These are phyloP conservation scores for Primulina huaijiensis DNA, from an alignment of 257 asterid genomes.

Conservation along the genomic window DNA sequence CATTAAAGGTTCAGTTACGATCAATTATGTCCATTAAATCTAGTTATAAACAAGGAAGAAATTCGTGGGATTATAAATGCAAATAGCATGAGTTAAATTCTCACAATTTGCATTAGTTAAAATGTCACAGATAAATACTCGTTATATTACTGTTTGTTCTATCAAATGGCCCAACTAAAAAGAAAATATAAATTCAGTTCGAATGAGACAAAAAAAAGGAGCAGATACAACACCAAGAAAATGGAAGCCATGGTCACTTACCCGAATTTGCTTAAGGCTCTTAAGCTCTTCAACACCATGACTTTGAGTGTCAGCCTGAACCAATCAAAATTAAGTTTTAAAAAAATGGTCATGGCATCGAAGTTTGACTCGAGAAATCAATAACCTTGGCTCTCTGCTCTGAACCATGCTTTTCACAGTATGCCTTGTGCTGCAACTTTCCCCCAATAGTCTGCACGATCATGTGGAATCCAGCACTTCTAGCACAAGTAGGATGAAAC, in stretches of 20 bases:
- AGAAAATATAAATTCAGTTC: constrained; percentile 9
- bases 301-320: constrained; percentile 74
- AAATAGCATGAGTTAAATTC: neutral
- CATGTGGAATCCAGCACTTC: constrained; percentile 93
- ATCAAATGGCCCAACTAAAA: neutral
- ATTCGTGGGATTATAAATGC: neutral
- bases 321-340: neutral
- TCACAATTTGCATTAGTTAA: neutral
- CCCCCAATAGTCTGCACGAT: constrained; percentile 66
- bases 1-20: neutral
- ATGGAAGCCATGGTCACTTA: constrained; percentile 35
- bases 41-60: too few species aligned
- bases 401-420: constrained; percentile 83
- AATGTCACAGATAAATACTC: neutral
- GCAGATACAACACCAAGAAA: constrained; percentile 14
- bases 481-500: constrained; percentile 96
- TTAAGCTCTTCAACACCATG: constrained; percentile 80
- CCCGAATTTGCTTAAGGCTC: constrained; percentile 94
- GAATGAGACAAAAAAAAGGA: neutral
- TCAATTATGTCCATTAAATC: neutral
- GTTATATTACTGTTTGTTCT: neutral
- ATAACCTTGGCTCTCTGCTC: constrained; percentile 88
- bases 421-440: constrained; percentile 92
- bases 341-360: constrained; percentile 9
- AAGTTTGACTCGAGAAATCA: constrained; percentile 7